These are phyloP conservation scores for Globisporangium viniferum DNA, from an alignment of 352 stramenopile species.

Conservation along the genomic window DNA sequence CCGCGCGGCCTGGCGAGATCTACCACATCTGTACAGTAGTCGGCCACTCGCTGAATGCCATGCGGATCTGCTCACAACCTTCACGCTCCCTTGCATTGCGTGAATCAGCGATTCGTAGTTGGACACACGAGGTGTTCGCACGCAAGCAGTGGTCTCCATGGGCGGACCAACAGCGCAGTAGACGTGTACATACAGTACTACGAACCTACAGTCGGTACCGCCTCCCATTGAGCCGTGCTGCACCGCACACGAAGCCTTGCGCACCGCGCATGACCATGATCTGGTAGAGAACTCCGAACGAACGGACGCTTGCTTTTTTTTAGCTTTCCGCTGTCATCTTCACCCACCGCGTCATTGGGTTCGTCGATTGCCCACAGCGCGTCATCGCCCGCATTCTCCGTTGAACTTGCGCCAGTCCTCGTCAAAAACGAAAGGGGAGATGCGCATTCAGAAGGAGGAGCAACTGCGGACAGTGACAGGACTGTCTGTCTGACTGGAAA, in stretches of 20 bases:
- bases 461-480: background rate
- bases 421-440: background rate
- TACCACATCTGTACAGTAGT: too few species aligned
- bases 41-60: too few species aligned
- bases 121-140: background rate
- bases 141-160: background rate
- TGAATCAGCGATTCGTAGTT: background rate
- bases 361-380: background rate
- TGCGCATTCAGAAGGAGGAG: background rate
- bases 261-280: background rate
- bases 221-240: background rate
- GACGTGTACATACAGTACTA: too few species aligned
- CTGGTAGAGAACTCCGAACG: background rate
- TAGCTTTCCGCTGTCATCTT: background rate
- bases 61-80: background rate
- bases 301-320: background rate
- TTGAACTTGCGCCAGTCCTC: slow-evolving; percentile 12
- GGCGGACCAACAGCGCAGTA: background rate
- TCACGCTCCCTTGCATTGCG: background rate
- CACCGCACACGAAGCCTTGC: background rate
- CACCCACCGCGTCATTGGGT: background rate
- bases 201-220: too few species aligned
- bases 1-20: too few species aligned
- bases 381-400: slow-evolving; percentile 1
- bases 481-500: background rate